Evolutionary conservation across 1,284 basidiomycete species (phyloP).

Genomic region (Schizopora paradoxa): DNA sequence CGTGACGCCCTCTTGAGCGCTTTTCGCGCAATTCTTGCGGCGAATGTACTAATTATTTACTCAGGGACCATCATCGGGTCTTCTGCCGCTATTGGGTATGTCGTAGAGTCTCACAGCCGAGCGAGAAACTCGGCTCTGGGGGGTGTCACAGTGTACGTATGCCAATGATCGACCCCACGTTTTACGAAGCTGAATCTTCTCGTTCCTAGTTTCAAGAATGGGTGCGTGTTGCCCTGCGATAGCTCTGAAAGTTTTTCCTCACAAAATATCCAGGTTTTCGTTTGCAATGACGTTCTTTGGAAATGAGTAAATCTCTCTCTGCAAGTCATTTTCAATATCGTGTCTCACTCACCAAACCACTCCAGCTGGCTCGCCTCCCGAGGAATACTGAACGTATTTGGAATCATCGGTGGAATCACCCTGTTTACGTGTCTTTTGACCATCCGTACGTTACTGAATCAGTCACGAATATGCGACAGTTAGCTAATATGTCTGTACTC

Average conservation of each 20-base stretch:
- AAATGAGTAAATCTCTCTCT: conserved; percentile 18
- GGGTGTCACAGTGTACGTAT: conserved; percentile 17
- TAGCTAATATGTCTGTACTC: not conserved
- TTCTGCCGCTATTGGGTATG: conserved; percentile 21
- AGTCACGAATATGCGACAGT: not conserved
- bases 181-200: conserved; percentile 6
- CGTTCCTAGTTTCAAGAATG: conserved; percentile 20
- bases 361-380: conserved; percentile 16
- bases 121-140: conserved; percentile 21
- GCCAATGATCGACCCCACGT: not conserved
- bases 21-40: no score
- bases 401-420: conserved; percentile 16
- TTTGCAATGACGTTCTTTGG: conserved; percentile 21
- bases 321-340: not conserved
- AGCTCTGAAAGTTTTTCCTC: no score
- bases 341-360: not conserved
- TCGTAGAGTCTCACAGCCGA: conserved; percentile 21
- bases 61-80: conserved; percentile 19
- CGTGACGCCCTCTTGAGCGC: no score
- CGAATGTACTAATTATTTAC: no score
- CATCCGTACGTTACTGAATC: conserved; percentile 14
- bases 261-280: conserved; percentile 17
- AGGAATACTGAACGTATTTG: conserved; percentile 17
- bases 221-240: conserved; percentile 3
- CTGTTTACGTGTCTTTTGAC: conserved; percentile 18